Percentiles rank a stretch among this genome's conserved stretches.
Evolutionary conservation across 805 yeast genomes (phyloP).

Genomic region (Peterozyma toletana): DNA sequence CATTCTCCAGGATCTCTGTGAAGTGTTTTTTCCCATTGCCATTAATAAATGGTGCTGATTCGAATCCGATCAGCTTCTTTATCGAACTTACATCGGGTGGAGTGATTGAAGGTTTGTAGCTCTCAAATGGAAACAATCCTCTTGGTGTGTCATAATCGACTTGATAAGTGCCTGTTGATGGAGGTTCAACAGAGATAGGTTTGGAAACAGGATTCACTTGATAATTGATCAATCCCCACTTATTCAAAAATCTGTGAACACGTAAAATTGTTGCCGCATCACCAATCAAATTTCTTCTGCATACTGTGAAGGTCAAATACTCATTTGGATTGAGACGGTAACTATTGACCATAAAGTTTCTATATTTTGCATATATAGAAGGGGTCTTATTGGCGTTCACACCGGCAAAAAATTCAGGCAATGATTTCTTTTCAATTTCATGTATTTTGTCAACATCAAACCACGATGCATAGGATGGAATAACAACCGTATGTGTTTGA

Average conservation of each 20-base stretch:
- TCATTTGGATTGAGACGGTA: slow-evolving; percentile 87
- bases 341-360: slow-evolving; percentile 85
- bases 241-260: slow-evolving; percentile 73
- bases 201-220: slow-evolving; percentile 78
- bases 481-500: slow-evolving; percentile 78
- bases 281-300: slow-evolving; percentile 83
- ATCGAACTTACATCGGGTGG: slow-evolving; percentile 23
- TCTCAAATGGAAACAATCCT: slow-evolving; percentile 87
- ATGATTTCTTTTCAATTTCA: slow-evolving; percentile 70
- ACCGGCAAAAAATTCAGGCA: slow-evolving; percentile 78
- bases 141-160: slow-evolving; percentile 84
- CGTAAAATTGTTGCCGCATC: slow-evolving; percentile 87
- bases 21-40: background rate
- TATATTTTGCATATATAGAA: slow-evolving; percentile 67
- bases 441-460: slow-evolving; percentile 67
- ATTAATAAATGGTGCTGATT: background rate
- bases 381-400: slow-evolving; percentile 70
- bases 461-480: slow-evolving; percentile 89
- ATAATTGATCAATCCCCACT: slow-evolving; percentile 92
- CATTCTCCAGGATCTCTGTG: background rate
- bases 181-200: slow-evolving; percentile 65
- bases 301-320: slow-evolving; percentile 82
- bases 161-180: slow-evolving; percentile 69
- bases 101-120: slow-evolving; percentile 61
- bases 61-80: slow-evolving; percentile 13